These are phyloP conservation scores for Candida quercuum DNA, from an alignment of 805 yeast species.

Conservation along the genomic window DNA sequence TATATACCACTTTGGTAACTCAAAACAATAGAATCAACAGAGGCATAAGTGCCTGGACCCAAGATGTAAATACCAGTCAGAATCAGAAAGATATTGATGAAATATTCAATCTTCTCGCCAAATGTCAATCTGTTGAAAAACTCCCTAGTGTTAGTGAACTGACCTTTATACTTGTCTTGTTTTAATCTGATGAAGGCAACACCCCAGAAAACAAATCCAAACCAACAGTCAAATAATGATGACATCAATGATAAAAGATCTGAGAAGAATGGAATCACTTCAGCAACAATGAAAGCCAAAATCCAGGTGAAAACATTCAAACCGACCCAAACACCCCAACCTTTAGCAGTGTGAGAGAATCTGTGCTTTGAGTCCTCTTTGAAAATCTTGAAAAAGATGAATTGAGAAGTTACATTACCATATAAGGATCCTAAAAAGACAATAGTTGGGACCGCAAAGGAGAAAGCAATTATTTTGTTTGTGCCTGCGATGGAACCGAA, in stretches of 20 bases:
- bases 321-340: slow-evolving; percentile 49
- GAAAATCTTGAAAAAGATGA: slow-evolving; percentile 43
- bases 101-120: slow-evolving; percentile 32
- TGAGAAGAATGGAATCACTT: slow-evolving; percentile 59
- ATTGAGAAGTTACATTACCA: slow-evolving; percentile 49
- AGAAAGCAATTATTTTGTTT: slow-evolving; percentile 49
- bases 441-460: slow-evolving; percentile 58
- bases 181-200: slow-evolving; percentile 47
- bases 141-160: slow-evolving; percentile 19
- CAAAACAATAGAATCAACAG: slow-evolving; percentile 47
- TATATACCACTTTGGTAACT: slow-evolving; percentile 44
- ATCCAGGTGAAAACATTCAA: slow-evolving; percentile 42
- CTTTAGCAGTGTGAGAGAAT: slow-evolving; percentile 40
- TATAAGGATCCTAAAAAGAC: slow-evolving; percentile 52
- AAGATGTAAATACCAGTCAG: slow-evolving; percentile 46
- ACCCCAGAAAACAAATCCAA: slow-evolving; percentile 61
- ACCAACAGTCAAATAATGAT: slow-evolving; percentile 61
- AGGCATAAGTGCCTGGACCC: slow-evolving; percentile 56
- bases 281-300: slow-evolving; percentile 52
- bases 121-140: slow-evolving; percentile 26
- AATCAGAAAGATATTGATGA: slow-evolving; percentile 33
- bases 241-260: slow-evolving; percentile 54
- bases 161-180: slow-evolving; percentile 27
- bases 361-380: slow-evolving; percentile 37
- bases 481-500: slow-evolving; percentile 44